Conservation (phyloP, 176 grass and related monocot genomes). For the Tillandsia leiboldiana region DNA sequence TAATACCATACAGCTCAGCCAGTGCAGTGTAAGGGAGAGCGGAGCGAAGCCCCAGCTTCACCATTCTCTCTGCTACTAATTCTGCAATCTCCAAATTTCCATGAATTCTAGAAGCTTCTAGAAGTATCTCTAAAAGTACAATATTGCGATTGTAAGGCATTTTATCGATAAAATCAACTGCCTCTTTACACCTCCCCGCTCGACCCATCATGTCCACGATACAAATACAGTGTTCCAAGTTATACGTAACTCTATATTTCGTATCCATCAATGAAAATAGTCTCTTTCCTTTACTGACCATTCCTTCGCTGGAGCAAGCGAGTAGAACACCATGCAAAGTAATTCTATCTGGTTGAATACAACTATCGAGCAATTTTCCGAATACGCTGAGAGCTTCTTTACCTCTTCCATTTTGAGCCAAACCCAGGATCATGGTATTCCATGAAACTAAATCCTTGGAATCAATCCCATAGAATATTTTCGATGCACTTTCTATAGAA, state of each 20-base stretch:
- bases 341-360: conserved; percentile 56
- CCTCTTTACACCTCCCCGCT: conserved; percentile 61
- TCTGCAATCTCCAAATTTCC: conserved; percentile 39
- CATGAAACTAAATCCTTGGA: conserved; percentile 61
- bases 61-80: conserved; percentile 55
- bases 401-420: conserved; percentile 61
- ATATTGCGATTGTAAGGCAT: conserved; percentile 24
- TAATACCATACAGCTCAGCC: conserved; percentile 44
- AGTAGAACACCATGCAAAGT: conserved; percentile 61
- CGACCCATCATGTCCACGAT: conserved; percentile 55
- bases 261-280: conserved; percentile 51
- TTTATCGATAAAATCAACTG: conserved; percentile 41
- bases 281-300: conserved; percentile 39
- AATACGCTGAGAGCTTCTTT: conserved; percentile 62
- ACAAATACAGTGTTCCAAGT: conserved; percentile 45
- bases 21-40: conserved; percentile 67
- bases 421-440: conserved; percentile 76
- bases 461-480: conserved; percentile 36
- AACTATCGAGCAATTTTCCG: conserved; percentile 34
- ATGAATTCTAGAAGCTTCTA: conserved; percentile 56
- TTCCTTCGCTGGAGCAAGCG: conserved; percentile 44
- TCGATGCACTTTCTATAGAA: conserved; percentile 31
- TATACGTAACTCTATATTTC: conserved; percentile 40
- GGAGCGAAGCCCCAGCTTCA: conserved; percentile 26
- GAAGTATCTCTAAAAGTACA: conserved; percentile 47